These are phyloP conservation scores for Pulicaria dysenterica DNA, from an alignment of 129 eudicot species.

Conservation along the genomic window DNA sequence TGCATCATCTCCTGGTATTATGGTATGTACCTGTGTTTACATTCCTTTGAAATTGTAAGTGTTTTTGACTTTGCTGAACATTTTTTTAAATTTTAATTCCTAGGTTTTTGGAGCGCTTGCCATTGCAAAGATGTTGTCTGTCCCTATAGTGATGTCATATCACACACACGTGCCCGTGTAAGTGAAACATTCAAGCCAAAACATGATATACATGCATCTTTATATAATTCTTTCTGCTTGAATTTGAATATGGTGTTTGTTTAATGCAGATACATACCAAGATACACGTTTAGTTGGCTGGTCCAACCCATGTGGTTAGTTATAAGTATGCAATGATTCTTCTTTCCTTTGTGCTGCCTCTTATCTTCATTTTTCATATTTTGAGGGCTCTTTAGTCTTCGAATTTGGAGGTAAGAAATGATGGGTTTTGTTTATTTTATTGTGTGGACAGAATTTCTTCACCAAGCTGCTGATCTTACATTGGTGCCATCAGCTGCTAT, in stretches of 20 bases:
- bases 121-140: constrained; percentile 87
- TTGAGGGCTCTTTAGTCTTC: neutral
- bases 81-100: constrained; percentile 10
- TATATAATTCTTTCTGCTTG: constrained; percentile 22
- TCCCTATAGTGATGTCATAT: constrained; percentile 97
- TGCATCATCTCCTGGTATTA: constrained; percentile 95
- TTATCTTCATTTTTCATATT: neutral
- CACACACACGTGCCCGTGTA: constrained; percentile 99
- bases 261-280: constrained; percentile 84
- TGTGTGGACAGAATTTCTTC: constrained; percentile 73
- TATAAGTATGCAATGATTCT: constrained; percentile 64
- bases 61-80: constrained; percentile 10
- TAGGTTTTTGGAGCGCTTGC: constrained; percentile 95
- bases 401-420: constrained; percentile 4
- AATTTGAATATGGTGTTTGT: constrained; percentile 19
- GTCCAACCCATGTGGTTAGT: constrained; percentile 95
- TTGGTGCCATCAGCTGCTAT: constrained; percentile 98
- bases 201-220: neutral
- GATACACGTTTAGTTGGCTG: constrained; percentile 96
- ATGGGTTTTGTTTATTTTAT: neutral
- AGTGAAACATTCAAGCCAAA: constrained; percentile 35
- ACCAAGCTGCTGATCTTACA: constrained; percentile 94
- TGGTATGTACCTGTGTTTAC: constrained; percentile 48
- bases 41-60: neutral
- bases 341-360: neutral